A percentile compares a stretch with the other conserved stretches of the same genome.
Evolutionary conservation across 2,329 filamentous ascomycete species (phyloP).

Genomic region (Colletotrichum melonis): DNA sequence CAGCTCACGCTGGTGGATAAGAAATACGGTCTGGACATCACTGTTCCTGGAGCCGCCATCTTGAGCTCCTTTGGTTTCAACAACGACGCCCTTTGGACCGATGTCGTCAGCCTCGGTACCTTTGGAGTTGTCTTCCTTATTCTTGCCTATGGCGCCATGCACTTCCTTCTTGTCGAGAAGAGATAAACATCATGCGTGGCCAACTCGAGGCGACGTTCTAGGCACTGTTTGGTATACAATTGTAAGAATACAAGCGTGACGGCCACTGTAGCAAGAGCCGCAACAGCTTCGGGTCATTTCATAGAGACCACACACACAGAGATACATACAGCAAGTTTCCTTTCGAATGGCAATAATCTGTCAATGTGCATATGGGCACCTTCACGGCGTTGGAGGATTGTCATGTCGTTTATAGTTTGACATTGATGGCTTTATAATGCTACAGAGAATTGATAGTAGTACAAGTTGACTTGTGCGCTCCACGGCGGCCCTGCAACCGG

Average conservation of each 20-base stretch:
- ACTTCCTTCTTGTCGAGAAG: constrained; percentile 91
- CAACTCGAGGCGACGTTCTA: background rate
- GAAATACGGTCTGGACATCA: constrained; percentile 96
- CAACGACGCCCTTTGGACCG: constrained; percentile 85
- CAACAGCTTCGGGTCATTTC: constrained; percentile 25
- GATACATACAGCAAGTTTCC: constrained; percentile 20
- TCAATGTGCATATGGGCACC: constrained; percentile 27
- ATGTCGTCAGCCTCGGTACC: constrained; percentile 83
- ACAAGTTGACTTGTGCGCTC: constrained; percentile 24
- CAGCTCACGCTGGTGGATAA: constrained; percentile 90
- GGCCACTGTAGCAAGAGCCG: background rate
- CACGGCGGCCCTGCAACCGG: background rate
- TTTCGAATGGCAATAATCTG: constrained; percentile 22
- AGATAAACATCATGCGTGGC: constrained; percentile 58
- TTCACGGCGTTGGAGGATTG: constrained; percentile 22
- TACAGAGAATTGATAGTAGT: constrained; percentile 35
- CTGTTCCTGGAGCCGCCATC: constrained; percentile 93
- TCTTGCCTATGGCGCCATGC: constrained; percentile 92
- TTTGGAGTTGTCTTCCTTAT: constrained; percentile 88
- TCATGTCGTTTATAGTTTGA: constrained; percentile 17
- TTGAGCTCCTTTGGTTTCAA: constrained; percentile 95
- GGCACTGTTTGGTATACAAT: constrained; percentile 18
- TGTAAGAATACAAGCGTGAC: constrained; percentile 29
- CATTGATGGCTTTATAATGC: constrained; percentile 33
- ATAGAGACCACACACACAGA: constrained; percentile 23